A percentile compares a stretch with the other conserved stretches of the same genome.
Evolutionary conservation across 805 yeast species (phyloP).

Genomic region (Lachancea thermotolerans): DNA sequence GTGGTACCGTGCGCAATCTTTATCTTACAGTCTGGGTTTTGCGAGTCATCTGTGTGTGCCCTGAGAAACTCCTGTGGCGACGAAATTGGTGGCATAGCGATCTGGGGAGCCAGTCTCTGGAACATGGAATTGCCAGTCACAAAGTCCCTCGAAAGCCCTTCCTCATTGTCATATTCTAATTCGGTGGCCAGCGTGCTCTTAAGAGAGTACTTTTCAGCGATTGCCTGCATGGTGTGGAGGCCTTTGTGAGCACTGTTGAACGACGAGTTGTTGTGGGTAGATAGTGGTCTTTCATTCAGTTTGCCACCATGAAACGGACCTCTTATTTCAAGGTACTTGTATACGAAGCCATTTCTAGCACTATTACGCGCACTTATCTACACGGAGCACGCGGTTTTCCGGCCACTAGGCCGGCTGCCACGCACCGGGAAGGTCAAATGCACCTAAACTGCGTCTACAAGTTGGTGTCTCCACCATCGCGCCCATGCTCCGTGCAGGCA

Average conservation of each 20-base stretch:
- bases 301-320: background rate
- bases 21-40: conserved; percentile 89
- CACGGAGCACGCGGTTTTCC: no score
- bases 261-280: background rate
- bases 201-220: conserved; percentile 26
- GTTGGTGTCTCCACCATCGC: no score
- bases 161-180: conserved; percentile 28
- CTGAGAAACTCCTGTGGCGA: conserved; percentile 88
- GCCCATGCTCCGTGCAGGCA: no score
- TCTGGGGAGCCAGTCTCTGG: conserved; percentile 44
- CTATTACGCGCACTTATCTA: no score
- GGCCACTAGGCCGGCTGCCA: no score
- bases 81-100: conserved; percentile 74
- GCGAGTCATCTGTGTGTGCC: conserved; percentile 95
- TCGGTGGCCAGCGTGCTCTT: conserved; percentile 21
- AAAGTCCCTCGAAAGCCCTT: conserved; percentile 31
- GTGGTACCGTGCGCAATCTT: conserved; percentile 99
- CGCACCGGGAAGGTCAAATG: no score
- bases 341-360: no score
- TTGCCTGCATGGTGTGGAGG: conserved; percentile 24
- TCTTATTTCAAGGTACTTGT: no score
- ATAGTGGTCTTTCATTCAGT: background rate
- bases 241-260: background rate
- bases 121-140: conserved; percentile 28
- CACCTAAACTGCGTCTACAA: no score